Percentiles rank a stretch among this genome's conserved stretches.
These are phyloP conservation scores for Nemania sp. DNA, from an alignment of 2,329 filamentous ascomycete species.

Conservation along the genomic window DNA sequence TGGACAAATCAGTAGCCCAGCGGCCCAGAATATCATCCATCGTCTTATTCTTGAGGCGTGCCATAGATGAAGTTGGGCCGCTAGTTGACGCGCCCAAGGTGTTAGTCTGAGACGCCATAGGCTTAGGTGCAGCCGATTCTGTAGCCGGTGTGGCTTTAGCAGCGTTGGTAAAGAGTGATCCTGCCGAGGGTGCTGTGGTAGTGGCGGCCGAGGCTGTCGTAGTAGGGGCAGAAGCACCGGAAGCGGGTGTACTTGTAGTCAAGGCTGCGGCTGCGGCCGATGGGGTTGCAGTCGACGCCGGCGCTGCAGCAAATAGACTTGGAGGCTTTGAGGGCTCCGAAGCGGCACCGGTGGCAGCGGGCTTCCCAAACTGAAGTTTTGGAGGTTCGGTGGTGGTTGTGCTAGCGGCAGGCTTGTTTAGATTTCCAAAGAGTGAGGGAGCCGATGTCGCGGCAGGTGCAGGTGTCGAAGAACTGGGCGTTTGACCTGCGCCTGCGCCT, in stretches of 20 bases:
- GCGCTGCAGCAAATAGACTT: slow-evolving; percentile 47
- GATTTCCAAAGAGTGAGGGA: slow-evolving; percentile 40
- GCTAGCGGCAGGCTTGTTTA: slow-evolving; percentile 41
- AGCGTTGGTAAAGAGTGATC: slow-evolving; percentile 47
- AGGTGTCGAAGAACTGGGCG: slow-evolving; percentile 35
- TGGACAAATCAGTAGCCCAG: slow-evolving; percentile 94
- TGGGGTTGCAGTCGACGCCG: slow-evolving; percentile 44
- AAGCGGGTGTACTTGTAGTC: slow-evolving; percentile 47
- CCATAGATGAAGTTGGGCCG: slow-evolving; percentile 85
- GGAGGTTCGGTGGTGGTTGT: slow-evolving; percentile 47
- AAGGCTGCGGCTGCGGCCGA: slow-evolving; percentile 44
- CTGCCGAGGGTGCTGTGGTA: slow-evolving; percentile 49
- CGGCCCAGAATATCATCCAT: slow-evolving; percentile 99
- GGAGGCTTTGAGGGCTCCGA: slow-evolving; percentile 49
- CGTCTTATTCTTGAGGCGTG: slow-evolving; percentile 95
- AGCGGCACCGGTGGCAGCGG: slow-evolving; percentile 43
- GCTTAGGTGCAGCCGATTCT: slow-evolving; percentile 46
- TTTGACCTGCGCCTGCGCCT: slow-evolving; percentile 30
- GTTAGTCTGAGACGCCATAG: slow-evolving; percentile 43
- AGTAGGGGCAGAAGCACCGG: slow-evolving; percentile 41
- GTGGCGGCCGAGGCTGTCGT: slow-evolving; percentile 47
- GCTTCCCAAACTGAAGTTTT: slow-evolving; percentile 44
- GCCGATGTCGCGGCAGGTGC: slow-evolving; percentile 41
- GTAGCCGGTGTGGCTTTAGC: slow-evolving; percentile 51
- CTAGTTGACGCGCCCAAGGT: slow-evolving; percentile 78